Percentiles rank a stretch among this genome's conserved stretches.
These are phyloP conservation scores for Seminavis robusta DNA, from an alignment of 108 stramenopile genomes.

Conservation along the genomic window DNA sequence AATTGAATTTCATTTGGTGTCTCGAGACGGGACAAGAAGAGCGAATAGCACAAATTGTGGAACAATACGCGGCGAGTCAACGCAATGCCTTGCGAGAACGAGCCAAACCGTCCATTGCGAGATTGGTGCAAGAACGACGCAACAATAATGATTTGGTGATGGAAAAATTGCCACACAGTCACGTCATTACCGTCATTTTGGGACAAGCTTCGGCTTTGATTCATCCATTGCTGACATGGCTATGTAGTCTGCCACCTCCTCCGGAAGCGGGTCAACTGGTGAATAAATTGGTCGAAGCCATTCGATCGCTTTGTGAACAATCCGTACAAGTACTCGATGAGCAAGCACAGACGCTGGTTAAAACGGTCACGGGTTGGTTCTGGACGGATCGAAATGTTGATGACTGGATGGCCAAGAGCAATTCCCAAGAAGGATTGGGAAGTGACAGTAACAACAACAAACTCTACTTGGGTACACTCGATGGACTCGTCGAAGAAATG, in stretches of 20 bases:
- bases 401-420: slow-evolving; percentile 42
- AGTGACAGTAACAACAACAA: neutral
- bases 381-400: slow-evolving; percentile 43
- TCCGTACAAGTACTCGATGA: slow-evolving; percentile 56
- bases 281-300: neutral
- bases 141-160: no score
- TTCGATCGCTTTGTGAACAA: slow-evolving; percentile 36
- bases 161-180: slow-evolving; percentile 48
- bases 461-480: slow-evolving; percentile 30
- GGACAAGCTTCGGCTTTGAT: slow-evolving; percentile 72
- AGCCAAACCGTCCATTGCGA: slow-evolving; percentile 65
- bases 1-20: slow-evolving; percentile 34
- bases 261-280: neutral
- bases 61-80: slow-evolving; percentile 62
- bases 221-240: slow-evolving; percentile 79
- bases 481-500: slow-evolving; percentile 76
- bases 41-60: slow-evolving; percentile 24
- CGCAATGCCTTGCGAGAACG: slow-evolving; percentile 61
- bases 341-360: slow-evolving; percentile 59
- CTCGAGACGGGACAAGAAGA: slow-evolving; percentile 7
- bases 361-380: slow-evolving; percentile 72
- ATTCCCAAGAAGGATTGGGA: neutral
- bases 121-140: slow-evolving; percentile 41
- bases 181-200: slow-evolving; percentile 62
- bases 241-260: slow-evolving; percentile 38